Conservation (phyloP, 2,329 filamentous ascomycete species). For the Aspergillus alliaceus region DNA sequence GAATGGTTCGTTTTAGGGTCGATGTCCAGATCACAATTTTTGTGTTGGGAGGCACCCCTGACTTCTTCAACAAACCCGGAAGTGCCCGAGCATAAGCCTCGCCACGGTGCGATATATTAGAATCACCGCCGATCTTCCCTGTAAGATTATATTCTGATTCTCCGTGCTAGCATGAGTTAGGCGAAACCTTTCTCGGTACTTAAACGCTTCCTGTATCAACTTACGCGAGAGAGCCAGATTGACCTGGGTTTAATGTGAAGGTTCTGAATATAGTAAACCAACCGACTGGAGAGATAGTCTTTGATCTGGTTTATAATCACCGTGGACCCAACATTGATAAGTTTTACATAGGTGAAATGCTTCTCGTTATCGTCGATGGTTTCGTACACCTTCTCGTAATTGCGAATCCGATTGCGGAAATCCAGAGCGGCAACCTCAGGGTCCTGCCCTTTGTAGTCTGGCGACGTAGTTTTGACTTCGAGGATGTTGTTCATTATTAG, state of each 20-base stretch:
- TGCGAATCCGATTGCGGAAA: slow-evolving; percentile 90
- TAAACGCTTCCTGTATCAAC: slow-evolving; percentile 33
- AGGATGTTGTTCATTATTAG: slow-evolving; percentile 98
- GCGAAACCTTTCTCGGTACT: not conserved
- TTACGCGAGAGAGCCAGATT: slow-evolving; percentile 90
- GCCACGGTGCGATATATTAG: slow-evolving; percentile 79
- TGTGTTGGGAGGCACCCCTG: slow-evolving; percentile 69
- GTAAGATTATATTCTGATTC: slow-evolving; percentile 90
- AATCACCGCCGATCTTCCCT: slow-evolving; percentile 90
- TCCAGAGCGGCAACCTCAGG: slow-evolving; percentile 87
- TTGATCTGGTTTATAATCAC: slow-evolving; percentile 98
- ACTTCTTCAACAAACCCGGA: slow-evolving; percentile 79
- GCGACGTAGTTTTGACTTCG: slow-evolving; percentile 94
- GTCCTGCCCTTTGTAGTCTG: slow-evolving; percentile 92
- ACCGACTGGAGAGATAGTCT: slow-evolving; percentile 92
- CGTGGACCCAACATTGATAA: slow-evolving; percentile 92
- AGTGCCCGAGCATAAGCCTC: slow-evolving; percentile 83
- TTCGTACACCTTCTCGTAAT: slow-evolving; percentile 97
- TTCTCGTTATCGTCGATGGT: slow-evolving; percentile 88
- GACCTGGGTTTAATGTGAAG: slow-evolving; percentile 94
- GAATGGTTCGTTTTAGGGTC: slow-evolving; percentile 80
- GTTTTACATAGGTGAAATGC: slow-evolving; percentile 90
- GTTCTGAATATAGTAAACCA: slow-evolving; percentile 99
- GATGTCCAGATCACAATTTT: slow-evolving; percentile 74
- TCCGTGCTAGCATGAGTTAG: slow-evolving; percentile 66